phyloP scores from a whole-genome alignment of 2,329 filamentous ascomycete genomes.

The Alternaria triticimaculans region DNA sequence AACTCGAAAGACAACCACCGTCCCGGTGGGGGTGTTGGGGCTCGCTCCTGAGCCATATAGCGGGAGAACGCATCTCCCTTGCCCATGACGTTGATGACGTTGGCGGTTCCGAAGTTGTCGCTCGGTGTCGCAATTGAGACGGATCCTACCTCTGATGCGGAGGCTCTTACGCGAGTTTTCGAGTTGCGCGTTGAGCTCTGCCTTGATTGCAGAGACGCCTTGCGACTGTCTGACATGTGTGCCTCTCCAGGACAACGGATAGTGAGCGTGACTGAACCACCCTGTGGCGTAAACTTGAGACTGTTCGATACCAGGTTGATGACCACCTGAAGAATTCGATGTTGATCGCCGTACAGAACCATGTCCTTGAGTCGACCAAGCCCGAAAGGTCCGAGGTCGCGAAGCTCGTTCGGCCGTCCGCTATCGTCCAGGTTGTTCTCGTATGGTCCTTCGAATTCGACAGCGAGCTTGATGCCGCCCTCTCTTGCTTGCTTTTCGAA shows the following conservation, averaged over 20 bases:
- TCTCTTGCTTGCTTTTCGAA: constrained; percentile 91
- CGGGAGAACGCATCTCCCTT: constrained; percentile 46
- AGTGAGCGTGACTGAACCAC: constrained; percentile 75
- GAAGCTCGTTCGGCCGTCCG: constrained; percentile 51
- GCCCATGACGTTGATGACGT: constrained; percentile 53
- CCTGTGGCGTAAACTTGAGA: constrained; percentile 84
- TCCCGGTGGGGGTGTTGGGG: constrained; percentile 61
- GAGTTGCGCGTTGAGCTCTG: constrained; percentile 49
- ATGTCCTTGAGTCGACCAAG: constrained; percentile 79
- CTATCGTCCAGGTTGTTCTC: constrained; percentile 49
- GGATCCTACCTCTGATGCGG: constrained; percentile 41
- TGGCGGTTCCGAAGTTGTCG: constrained; percentile 49
- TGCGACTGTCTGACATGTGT: constrained; percentile 50
- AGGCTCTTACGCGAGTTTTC: constrained; percentile 36
- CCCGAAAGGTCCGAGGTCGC: constrained; percentile 69
- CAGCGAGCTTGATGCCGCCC: constrained; percentile 73
- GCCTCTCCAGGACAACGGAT: constrained; percentile 75
- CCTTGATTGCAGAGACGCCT: constrained; percentile 54
- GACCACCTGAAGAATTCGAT: constrained; percentile 88
- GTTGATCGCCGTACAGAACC: constrained; percentile 90
- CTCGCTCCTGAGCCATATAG: constrained; percentile 45
- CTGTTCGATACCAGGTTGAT: constrained; percentile 94
- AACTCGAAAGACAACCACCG: constrained; percentile 82
- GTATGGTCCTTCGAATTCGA: constrained; percentile 69
- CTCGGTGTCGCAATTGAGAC: constrained; percentile 36